These are phyloP conservation scores for Penicillium daleae DNA, from an alignment of 495 filamentous ascomycete species.

Conservation along the genomic window DNA sequence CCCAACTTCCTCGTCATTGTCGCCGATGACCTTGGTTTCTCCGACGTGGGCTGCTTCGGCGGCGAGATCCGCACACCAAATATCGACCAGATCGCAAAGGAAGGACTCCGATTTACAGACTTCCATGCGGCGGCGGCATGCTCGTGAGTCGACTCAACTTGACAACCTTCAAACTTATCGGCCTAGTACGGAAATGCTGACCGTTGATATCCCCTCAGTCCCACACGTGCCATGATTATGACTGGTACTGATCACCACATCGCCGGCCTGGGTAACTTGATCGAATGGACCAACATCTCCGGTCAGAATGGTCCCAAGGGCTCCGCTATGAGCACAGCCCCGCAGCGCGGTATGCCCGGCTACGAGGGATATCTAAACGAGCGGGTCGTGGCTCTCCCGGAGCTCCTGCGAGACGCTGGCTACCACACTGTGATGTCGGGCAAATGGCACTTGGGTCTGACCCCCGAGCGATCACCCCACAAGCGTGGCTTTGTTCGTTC, in stretches of 20 bases:
- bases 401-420: slow-evolving; percentile 62
- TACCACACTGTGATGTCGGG: slow-evolving; percentile 67
- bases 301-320: slow-evolving; percentile 51
- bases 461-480: slow-evolving; percentile 46
- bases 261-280: slow-evolving; percentile 50
- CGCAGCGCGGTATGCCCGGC: slow-evolving; percentile 60
- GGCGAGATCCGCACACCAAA: slow-evolving; percentile 66
- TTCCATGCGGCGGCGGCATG: slow-evolving; percentile 69
- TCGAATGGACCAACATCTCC: slow-evolving; percentile 54
- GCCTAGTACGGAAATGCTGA: neutral
- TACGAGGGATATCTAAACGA: slow-evolving; percentile 71
- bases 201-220: slow-evolving; percentile 28
- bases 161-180: neutral
- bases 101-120: slow-evolving; percentile 62
- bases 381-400: slow-evolving; percentile 62
- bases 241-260: slow-evolving; percentile 53
- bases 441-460: slow-evolving; percentile 60
- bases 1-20: slow-evolving; percentile 67
- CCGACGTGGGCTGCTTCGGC: slow-evolving; percentile 63
- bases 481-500: slow-evolving; percentile 51
- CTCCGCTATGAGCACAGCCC: slow-evolving; percentile 45
- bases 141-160: slow-evolving; percentile 38
- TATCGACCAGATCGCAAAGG: slow-evolving; percentile 59
- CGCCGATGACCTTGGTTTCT: slow-evolving; percentile 67
- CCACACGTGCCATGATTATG: slow-evolving; percentile 64